Evolutionary conservation across 768 basidiomycete species (phyloP).

Genomic region (Hemileccinum impolitum): DNA sequence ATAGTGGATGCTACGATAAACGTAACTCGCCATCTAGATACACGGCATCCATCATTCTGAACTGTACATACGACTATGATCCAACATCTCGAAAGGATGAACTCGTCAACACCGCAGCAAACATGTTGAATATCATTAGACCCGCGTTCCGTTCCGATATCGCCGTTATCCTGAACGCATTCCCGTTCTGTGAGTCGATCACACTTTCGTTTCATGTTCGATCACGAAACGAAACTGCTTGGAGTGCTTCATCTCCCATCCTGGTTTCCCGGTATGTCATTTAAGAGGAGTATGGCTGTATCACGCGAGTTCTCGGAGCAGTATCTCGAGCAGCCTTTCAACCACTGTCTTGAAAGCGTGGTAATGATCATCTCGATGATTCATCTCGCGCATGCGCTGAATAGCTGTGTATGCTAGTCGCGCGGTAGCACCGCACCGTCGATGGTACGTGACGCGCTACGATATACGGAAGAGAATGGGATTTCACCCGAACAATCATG

Average conservation of each 20-base stretch:
- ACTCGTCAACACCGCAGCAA: neutral
- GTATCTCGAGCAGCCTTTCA: constrained; percentile 3
- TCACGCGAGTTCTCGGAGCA: neutral
- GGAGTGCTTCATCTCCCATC: constrained; percentile 4
- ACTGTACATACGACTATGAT: constrained; percentile 1
- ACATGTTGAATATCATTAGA: neutral
- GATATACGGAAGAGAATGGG: neutral
- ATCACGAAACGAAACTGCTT: too few relatives aligned
- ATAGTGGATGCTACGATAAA: neutral
- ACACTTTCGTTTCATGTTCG: neutral
- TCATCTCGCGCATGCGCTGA: too few relatives aligned
- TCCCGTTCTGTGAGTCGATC: too few relatives aligned
- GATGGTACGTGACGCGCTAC: constrained; percentile 4
- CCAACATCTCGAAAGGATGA: neutral
- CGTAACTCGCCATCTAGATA: neutral
- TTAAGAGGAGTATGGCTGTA: neutral
- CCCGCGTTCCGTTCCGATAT: neutral
- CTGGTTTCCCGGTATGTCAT: constrained; percentile 7
- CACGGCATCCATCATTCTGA: neutral
- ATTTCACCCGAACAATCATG: neutral
- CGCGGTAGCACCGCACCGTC: neutral
- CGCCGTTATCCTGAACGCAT: too few relatives aligned
- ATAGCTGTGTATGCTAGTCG: neutral
- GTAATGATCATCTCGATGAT: neutral
- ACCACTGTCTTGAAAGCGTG: neutral